Conservation (phyloP, 2,329 filamentous ascomycete species). For the Hypoxylon sp. region DNA sequence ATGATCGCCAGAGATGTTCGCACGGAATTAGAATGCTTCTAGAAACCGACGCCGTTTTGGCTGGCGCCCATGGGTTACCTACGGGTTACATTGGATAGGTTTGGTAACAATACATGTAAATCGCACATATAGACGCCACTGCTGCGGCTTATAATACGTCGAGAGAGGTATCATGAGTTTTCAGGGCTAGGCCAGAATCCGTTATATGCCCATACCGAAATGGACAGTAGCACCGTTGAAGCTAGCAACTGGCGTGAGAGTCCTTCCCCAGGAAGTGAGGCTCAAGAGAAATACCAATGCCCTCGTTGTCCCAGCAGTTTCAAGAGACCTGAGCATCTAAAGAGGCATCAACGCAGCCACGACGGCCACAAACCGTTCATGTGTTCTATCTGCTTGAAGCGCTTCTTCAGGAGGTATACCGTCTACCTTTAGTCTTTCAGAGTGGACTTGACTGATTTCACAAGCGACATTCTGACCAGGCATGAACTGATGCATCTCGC, state of each 20-base stretch:
- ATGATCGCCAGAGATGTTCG: conserved; percentile 26
- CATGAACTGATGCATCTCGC: conserved; percentile 45
- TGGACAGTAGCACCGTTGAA: conserved; percentile 29
- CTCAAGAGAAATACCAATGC: conserved; percentile 48
- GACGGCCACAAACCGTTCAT: conserved; percentile 45
- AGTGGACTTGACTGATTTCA: conserved; percentile 28
- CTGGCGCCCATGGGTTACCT: conserved; percentile 15
- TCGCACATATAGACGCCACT: conserved; percentile 31
- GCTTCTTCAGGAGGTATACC: conserved; percentile 50
- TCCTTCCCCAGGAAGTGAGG: conserved; percentile 31
- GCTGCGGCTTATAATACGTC: conserved; percentile 35
- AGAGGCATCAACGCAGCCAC: conserved; percentile 50
- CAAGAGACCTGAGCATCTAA: conserved; percentile 51
- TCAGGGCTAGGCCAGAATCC: conserved; percentile 25
- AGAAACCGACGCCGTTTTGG: conserved; percentile 36
- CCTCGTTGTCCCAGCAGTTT: conserved; percentile 49
- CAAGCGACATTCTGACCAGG: conserved; percentile 47
- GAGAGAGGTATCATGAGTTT: conserved; percentile 22
- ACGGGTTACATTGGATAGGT: conserved; percentile 26
- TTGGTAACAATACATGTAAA: conserved; percentile 27
- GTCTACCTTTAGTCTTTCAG: conserved; percentile 5
- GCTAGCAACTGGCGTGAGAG: conserved; percentile 31
- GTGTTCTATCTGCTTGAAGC: conserved; percentile 49
- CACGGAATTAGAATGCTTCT: conserved; percentile 38
- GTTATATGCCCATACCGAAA: conserved; percentile 26